phyloP scores from a whole-genome alignment of 768 basidiomycete genomes.

The Chlorophyllum brunneum region DNA sequence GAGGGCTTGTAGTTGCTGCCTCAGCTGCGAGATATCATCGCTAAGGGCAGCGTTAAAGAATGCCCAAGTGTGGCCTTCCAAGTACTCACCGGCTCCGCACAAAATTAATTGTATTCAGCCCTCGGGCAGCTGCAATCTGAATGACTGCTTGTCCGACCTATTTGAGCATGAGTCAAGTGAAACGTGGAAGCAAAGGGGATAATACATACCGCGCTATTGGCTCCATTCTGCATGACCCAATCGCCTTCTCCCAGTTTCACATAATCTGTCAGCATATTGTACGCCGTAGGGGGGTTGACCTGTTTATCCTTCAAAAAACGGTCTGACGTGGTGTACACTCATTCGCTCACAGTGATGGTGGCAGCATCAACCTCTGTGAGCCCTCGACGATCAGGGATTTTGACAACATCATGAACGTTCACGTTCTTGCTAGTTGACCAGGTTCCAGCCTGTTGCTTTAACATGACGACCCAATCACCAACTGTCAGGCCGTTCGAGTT shows the following conservation, averaged over 20 bases:
- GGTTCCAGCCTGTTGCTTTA: slow-evolving; percentile 66
- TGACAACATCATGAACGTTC: slow-evolving; percentile 50
- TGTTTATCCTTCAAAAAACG: slow-evolving; percentile 25
- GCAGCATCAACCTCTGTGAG: slow-evolving; percentile 67
- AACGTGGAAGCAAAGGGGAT: background rate
- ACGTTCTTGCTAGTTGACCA: slow-evolving; percentile 64
- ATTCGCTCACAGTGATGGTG: slow-evolving; percentile 69
- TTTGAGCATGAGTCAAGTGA: background rate
- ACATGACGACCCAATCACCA: slow-evolving; percentile 76
- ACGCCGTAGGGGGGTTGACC: slow-evolving; percentile 84
- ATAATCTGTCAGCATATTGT: slow-evolving; percentile 77
- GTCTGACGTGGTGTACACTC: background rate
- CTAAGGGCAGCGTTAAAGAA: slow-evolving; percentile 27
- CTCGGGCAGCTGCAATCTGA: slow-evolving; percentile 72
- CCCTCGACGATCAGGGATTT: slow-evolving; percentile 43
- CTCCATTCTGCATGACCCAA: slow-evolving; percentile 85
- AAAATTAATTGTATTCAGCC: slow-evolving; percentile 77
- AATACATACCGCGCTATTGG: slow-evolving; percentile 70
- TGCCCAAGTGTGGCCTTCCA: background rate
- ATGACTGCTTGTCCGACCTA: slow-evolving; percentile 85
- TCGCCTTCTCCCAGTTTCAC: slow-evolving; percentile 60
- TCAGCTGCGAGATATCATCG: slow-evolving; percentile 48
- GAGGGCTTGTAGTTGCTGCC: slow-evolving; percentile 46
- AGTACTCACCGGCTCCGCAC: slow-evolving; percentile 60
- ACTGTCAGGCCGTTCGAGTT: slow-evolving; percentile 31